These are phyloP conservation scores for Graphilbum ipis-grandicollis DNA, from an alignment of 2,329 filamentous ascomycete genomes.

Conservation along the genomic window DNA sequence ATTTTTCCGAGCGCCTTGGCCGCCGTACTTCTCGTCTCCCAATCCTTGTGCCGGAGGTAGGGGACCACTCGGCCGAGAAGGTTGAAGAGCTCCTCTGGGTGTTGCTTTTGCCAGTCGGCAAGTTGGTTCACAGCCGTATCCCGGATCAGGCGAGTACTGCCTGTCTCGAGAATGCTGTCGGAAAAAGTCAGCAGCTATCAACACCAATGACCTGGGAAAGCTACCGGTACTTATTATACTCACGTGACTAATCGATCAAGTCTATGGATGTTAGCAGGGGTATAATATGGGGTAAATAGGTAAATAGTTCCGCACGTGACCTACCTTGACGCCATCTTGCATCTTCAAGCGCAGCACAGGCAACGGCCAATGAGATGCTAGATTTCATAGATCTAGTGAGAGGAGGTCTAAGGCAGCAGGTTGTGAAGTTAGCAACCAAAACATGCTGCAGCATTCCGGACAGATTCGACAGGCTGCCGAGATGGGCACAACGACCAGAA, in stretches of 20 bases:
- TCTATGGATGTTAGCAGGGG: constrained; percentile 27
- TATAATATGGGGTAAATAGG: no score
- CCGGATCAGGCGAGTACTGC: constrained; percentile 86
- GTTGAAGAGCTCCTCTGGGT: constrained; percentile 95
- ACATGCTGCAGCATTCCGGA: no score
- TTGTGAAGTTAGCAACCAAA: no score
- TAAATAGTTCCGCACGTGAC: constrained; percentile 7
- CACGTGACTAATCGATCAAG: constrained; percentile 77
- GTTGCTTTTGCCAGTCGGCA: constrained; percentile 93
- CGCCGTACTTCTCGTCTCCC: constrained; percentile 88
- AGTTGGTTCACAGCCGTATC: constrained; percentile 95
- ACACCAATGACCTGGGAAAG: background rate
- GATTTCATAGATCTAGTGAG: background rate
- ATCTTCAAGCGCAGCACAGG: constrained; percentile 16
- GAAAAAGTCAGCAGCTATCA: constrained; percentile 1
- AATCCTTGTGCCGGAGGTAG: constrained; percentile 85
- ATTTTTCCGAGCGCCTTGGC: constrained; percentile 92
- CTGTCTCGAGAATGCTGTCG: constrained; percentile 78
- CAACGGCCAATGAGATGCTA: constrained; percentile 5
- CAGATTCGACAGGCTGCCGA: background rate
- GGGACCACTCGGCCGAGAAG: constrained; percentile 86
- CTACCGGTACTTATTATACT: constrained; percentile 21
- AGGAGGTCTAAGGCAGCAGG: no score
- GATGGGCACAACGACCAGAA: background rate
- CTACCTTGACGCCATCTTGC: constrained; percentile 40